Percentiles rank a stretch among this genome's conserved stretches.
Evolutionary conservation across 305 asterid genomes (phyloP).

Genomic region (Fraxinus velutina): DNA sequence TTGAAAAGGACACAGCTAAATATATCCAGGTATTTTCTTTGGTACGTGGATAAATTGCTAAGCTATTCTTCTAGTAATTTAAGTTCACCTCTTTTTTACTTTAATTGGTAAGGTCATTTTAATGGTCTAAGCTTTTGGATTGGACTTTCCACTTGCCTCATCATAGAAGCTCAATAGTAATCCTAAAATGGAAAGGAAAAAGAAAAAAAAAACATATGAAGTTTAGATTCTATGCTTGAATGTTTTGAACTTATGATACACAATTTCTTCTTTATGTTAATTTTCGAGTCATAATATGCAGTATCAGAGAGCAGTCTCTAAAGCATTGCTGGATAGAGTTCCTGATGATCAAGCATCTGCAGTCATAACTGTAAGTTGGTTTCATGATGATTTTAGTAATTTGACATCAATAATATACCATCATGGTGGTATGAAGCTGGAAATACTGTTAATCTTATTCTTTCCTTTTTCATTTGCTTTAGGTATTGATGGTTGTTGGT

Average conservation of each 20-base stretch:
- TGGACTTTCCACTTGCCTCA: neutral
- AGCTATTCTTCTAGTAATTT: neutral
- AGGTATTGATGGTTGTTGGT: slow-evolving; percentile 97
- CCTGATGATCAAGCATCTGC: slow-evolving; percentile 75
- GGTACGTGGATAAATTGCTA: slow-evolving; percentile 1
- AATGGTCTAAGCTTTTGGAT: neutral
- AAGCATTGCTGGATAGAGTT: slow-evolving; percentile 85
- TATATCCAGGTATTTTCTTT: slow-evolving; percentile 63
- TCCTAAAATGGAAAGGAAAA: neutral
- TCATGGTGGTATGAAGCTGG: slow-evolving; percentile 7
- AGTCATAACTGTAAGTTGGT: slow-evolving; percentile 61
- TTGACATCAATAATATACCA: neutral
- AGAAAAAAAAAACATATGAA: neutral
- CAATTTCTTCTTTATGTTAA: slow-evolving; percentile 8
- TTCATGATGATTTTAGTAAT: neutral
- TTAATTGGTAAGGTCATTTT: neutral
- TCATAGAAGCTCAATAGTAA: neutral
- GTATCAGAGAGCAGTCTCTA: slow-evolving; percentile 93
- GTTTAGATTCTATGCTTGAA: neutral
- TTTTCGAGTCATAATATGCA: slow-evolving; percentile 37
- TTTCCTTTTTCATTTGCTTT: slow-evolving; percentile 24
- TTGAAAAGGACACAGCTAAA: slow-evolving; percentile 86
- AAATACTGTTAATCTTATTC: slow-evolving; percentile 13
- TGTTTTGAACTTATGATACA: neutral
- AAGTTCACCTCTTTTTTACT: neutral